These are phyloP conservation scores for Penicillium paradoxum DNA, from an alignment of 495 filamentous ascomycete species.

Conservation along the genomic window DNA sequence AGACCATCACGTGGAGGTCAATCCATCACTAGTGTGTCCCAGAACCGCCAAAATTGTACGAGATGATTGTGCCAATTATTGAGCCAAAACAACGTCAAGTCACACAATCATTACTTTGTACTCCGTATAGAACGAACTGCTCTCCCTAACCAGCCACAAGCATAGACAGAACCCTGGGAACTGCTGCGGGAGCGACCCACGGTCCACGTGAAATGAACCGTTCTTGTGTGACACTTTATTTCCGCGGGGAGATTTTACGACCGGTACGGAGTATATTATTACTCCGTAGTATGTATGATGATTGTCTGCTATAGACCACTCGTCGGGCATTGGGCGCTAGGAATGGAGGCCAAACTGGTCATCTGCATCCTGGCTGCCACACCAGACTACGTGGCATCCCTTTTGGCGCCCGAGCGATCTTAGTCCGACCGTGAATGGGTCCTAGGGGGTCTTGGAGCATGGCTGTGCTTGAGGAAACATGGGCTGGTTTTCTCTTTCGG, in stretches of 20 bases:
- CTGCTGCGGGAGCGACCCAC: background rate
- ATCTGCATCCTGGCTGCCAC: constrained; percentile 20
- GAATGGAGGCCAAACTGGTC: constrained; percentile 1
- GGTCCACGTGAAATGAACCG: constrained; percentile 1
- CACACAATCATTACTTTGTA: no score
- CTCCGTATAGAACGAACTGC: no score
- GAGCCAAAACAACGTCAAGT: no score
- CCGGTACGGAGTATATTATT: no score
- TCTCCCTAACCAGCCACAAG: background rate
- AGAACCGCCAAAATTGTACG: no score
- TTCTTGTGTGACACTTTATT: constrained; percentile 3
- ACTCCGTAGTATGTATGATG: background rate
- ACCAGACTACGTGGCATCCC: constrained; percentile 22
- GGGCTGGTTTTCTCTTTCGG: background rate
- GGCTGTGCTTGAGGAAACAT: constrained; percentile 5
- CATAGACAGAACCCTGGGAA: background rate
- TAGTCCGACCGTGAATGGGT: constrained; percentile 9
- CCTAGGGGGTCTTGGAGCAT: background rate
- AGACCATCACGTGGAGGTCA: background rate
- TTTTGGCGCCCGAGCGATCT: constrained; percentile 8
- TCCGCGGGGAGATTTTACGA: no score
- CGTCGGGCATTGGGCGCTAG: constrained; percentile 1
- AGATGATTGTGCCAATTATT: background rate
- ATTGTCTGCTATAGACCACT: background rate
- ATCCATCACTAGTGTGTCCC: background rate